phyloP scores from a whole-genome alignment of 345 rosid species.

The Nasturtium officinale region DNA sequence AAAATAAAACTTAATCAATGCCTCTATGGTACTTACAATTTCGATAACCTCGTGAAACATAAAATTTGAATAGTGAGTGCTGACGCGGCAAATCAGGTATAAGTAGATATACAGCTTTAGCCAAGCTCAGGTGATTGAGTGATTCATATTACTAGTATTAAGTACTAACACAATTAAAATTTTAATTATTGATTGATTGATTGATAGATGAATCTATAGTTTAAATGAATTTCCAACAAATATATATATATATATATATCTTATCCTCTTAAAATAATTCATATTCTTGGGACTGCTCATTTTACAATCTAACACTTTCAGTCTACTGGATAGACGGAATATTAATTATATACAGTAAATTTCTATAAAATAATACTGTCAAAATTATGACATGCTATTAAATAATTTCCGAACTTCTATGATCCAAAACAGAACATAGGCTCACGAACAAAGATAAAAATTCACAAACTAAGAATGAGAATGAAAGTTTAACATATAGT shows the following conservation, averaged over 20 bases:
- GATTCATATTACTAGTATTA: slow-evolving; percentile 6
- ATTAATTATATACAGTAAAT: neutral
- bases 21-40: slow-evolving; percentile 6
- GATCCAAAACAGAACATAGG: neutral
- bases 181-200: slow-evolving; percentile 6
- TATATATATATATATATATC: too few relatives aligned
- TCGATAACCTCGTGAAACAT: neutral
- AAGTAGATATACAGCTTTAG: slow-evolving; percentile 33
- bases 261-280: slow-evolving; percentile 9
- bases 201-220: neutral
- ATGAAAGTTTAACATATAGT: too few relatives aligned
- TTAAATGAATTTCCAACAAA: slow-evolving; percentile 14
- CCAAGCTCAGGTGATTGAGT: slow-evolving; percentile 34
- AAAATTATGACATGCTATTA: too few relatives aligned
- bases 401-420: neutral
- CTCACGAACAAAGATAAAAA: neutral
- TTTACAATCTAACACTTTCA: neutral
- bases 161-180: neutral
- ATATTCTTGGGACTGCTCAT: neutral
- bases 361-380: neutral
- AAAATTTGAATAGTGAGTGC: slow-evolving; percentile 9
- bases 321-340: neutral
- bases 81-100: slow-evolving; percentile 32
- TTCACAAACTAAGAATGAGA: too few relatives aligned
- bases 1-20: neutral